phyloP scores from a whole-genome alignment of 2,329 filamentous ascomycete species.

The Magnaporthiopsis poae region DNA sequence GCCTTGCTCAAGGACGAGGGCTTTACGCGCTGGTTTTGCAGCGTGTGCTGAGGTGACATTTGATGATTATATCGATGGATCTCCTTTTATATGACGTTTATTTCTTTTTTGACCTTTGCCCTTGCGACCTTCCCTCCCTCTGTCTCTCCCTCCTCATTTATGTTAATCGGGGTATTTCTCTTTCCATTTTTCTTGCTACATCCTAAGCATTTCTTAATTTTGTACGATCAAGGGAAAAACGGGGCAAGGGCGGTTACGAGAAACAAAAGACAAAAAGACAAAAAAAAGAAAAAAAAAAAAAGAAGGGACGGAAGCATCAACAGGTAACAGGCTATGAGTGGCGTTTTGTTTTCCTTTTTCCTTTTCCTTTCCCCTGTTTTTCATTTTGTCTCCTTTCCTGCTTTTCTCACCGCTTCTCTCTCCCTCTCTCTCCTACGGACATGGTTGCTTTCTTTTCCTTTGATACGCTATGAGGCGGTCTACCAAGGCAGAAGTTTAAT shows the following conservation, averaged over 20 bases:
- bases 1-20: conserved; percentile 16
- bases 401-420: background rate
- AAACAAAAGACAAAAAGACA: too few relatives aligned
- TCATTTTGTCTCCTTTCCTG: background rate
- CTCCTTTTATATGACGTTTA: background rate
- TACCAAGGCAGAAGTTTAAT: too few relatives aligned
- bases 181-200: background rate
- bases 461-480: too few relatives aligned
- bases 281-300: too few relatives aligned
- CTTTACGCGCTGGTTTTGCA: conserved; percentile 21
- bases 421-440: background rate
- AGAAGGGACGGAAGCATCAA: background rate
- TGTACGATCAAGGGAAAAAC: background rate
- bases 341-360: background rate
- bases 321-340: background rate
- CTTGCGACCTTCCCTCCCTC: background rate
- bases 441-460: background rate
- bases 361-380: background rate
- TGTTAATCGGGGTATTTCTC: background rate
- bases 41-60: conserved; percentile 11
- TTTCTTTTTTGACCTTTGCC: background rate
- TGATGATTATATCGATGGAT: background rate
- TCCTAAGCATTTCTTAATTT: background rate
- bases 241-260: background rate
- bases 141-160: background rate